Percentiles rank a stretch among this genome's conserved stretches.
These are phyloP conservation scores for Strobilomyces confusus DNA, from an alignment of 768 basidiomycete species.

Conservation along the genomic window DNA sequence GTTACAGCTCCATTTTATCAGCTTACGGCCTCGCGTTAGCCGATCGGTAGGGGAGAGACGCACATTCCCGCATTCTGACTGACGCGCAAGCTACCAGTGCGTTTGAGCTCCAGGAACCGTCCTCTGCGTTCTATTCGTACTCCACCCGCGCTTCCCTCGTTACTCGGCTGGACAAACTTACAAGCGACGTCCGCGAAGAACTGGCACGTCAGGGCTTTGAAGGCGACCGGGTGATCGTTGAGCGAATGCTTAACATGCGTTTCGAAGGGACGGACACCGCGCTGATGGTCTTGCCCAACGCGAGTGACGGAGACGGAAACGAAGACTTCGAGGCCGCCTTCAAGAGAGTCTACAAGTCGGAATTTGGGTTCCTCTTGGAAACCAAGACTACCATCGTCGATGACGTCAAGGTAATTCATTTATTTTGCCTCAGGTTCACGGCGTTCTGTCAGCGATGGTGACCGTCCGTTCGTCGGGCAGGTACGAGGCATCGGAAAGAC, in stretches of 20 bases:
- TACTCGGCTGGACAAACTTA: constrained; percentile 66
- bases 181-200: constrained; percentile 56
- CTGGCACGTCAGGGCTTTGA: constrained; percentile 81
- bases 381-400: constrained; percentile 83
- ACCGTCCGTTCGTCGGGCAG: constrained; percentile 29
- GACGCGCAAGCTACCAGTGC: constrained; percentile 45
- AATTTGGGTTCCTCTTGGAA: constrained; percentile 91
- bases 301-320: constrained; percentile 45
- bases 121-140: constrained; percentile 70
- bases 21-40: constrained; percentile 94
- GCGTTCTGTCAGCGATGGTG: neutral
- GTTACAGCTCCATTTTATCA: constrained; percentile 89
- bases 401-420: constrained; percentile 70
- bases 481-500: constrained; percentile 91
- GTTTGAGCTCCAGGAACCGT: constrained; percentile 86
- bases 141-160: constrained; percentile 53
- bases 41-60: constrained; percentile 47
- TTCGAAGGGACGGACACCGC: constrained; percentile 94
- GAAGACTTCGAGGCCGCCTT: constrained; percentile 82
- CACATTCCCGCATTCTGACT: neutral
- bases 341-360: constrained; percentile 72
- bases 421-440: neutral
- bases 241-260: constrained; percentile 87
- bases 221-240: constrained; percentile 63
- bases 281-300: constrained; percentile 72